These are phyloP conservation scores for Friedmanniomyces simplex DNA, from an alignment of 495 filamentous ascomycete genomes.

Conservation along the genomic window DNA sequence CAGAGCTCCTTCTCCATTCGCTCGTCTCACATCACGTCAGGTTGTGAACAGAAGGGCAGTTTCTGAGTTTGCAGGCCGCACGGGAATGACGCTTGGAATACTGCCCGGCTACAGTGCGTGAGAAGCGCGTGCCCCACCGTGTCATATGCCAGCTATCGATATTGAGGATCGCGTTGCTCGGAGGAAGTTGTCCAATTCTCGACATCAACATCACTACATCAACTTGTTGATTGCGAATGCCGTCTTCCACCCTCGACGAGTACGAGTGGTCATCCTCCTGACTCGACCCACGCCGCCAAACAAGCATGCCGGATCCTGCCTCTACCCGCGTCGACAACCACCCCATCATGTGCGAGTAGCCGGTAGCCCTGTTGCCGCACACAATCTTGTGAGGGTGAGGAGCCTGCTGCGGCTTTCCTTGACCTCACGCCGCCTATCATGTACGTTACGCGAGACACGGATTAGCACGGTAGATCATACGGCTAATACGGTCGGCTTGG, in stretches of 20 bases:
- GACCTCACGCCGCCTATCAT: conserved; percentile 5
- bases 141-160: too few relatives aligned
- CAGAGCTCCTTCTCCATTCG: background rate
- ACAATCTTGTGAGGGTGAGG: background rate
- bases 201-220: background rate
- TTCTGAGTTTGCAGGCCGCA: background rate
- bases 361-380: background rate
- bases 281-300: background rate
- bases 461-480: background rate
- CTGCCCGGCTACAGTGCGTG: background rate
- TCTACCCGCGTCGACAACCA: background rate
- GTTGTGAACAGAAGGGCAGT: too few relatives aligned
- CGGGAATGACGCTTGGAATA: background rate
- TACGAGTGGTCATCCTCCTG: background rate
- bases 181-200: background rate
- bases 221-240: too few relatives aligned
- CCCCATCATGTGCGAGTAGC: background rate
- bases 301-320: background rate
- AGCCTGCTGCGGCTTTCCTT: background rate
- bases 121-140: background rate
- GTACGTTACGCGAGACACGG: conserved; percentile 1
- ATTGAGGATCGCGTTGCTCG: too few relatives aligned
- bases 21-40: too few relatives aligned
- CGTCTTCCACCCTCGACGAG: background rate
- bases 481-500: background rate